Evolutionary conservation across 2,329 filamentous ascomycete species (phyloP), one percentile per base, ranked within the genome.

Genomic region (Sporothrix pallida): DNA sequence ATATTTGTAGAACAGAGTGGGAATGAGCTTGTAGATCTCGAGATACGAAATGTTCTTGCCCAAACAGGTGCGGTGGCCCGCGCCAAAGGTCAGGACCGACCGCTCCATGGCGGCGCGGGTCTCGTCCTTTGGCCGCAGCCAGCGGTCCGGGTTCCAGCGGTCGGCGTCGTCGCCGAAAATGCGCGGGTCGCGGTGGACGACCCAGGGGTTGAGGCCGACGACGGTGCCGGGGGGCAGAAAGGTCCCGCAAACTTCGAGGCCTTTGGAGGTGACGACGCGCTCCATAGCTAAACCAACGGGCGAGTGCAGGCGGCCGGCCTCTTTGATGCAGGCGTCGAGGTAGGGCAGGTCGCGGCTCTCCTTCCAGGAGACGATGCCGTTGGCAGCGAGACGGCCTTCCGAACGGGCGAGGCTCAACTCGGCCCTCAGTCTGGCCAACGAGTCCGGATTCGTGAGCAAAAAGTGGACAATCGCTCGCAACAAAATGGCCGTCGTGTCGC

Each of bases 311-410:
- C 87, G 83, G 75, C 85, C 79, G 0, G 84, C 82, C 77, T 90
- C 88, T 23, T 83, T 84, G 23, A 89, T 81, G 2, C 87, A 83
- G 2, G 87, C 87, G 60, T 85, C 81, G 10, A 89, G 82, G 77
- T 87, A 86, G 20, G 79, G 81, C 12, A 83, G 79, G 37, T 77
- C 78, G 37, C 76, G 80, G 50, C 79, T 75, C 20, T 73, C 74
- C 2, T 71, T 67, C 67, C 68, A 75, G 5, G 72, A 37, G 2
- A 74, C 75, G 12, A 73, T 58, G 56, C 44, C 69, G 23, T 5
- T 44, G 37, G 70, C 42, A 52, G 31, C 23, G 12, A 72, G 62
- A 1, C 42, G 76, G 2, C 56, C 70, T 4, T 76, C 75, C 8
- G 80, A 58, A 3, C 77, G 76, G 17, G 62, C 62, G 0, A 12